A percentile compares a stretch with the other conserved stretches of the same genome.
These are phyloP conservation scores for Peziza echinospora DNA, from an alignment of 495 filamentous ascomycete genomes.

Conservation along the genomic window DNA sequence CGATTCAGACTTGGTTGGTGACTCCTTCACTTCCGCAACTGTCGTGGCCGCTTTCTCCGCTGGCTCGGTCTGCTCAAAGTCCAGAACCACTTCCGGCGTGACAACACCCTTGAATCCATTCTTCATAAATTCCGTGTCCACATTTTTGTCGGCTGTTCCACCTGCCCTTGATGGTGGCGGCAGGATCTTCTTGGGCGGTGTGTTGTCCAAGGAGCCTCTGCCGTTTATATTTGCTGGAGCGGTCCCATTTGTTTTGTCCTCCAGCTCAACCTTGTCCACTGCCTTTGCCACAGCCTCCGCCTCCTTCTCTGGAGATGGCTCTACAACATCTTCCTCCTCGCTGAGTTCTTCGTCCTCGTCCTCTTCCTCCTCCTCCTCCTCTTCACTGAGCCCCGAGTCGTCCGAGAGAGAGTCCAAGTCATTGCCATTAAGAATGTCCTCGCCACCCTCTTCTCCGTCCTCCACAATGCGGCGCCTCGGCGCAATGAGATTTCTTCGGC, in stretches of 20 bases:
- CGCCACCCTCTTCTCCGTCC: background rate
- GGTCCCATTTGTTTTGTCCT: constrained; percentile 19
- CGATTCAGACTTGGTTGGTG: constrained; percentile 18
- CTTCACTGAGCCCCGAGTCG: constrained; percentile 14
- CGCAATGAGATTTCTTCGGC: background rate
- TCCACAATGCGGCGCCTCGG: background rate
- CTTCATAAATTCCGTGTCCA: constrained; percentile 77
- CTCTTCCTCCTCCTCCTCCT: constrained; percentile 7
- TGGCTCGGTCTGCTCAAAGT: constrained; percentile 34
- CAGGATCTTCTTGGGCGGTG: background rate
- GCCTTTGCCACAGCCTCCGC: constrained; percentile 1
- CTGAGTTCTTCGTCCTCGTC: constrained; percentile 11
- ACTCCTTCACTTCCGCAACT: constrained; percentile 18
- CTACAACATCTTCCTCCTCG: constrained; percentile 9
- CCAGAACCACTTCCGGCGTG: constrained; percentile 32
- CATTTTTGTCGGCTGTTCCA: constrained; percentile 16
- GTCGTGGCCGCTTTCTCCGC: constrained; percentile 12
- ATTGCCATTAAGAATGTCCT: background rate
- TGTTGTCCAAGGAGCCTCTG: constrained; percentile 3
- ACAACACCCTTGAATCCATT: constrained; percentile 53
- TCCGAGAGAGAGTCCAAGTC: constrained; percentile 13
- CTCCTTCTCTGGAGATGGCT: constrained; percentile 6
- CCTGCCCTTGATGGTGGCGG: constrained; percentile 7
- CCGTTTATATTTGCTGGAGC: constrained; percentile 5
- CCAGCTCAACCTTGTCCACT: constrained; percentile 23